Percentiles rank a stretch among this genome's conserved stretches.
phyloP scores from a whole-genome alignment of 2,329 filamentous ascomycete genomes.

The Colletotrichum siamense region DNA sequence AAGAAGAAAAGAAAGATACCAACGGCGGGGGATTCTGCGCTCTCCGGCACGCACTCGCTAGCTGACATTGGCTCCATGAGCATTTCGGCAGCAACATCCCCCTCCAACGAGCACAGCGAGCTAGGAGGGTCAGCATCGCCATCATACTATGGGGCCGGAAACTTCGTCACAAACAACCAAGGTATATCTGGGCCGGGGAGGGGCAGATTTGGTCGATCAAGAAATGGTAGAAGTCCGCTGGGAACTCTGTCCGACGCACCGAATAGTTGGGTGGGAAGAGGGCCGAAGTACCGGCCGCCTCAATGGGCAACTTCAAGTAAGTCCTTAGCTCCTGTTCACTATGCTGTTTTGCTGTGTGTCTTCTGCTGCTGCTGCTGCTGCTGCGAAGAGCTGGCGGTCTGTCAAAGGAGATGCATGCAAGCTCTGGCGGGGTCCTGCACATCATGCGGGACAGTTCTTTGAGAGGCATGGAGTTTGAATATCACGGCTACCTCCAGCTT shows the following conservation, averaged over 20 bases:
- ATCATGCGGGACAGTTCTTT: background rate
- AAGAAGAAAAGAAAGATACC: constrained; percentile 99
- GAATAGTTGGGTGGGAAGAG: constrained; percentile 59
- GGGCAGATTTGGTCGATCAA: constrained; percentile 77
- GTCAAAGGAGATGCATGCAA: background rate
- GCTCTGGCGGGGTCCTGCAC: background rate
- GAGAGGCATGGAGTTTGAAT: background rate
- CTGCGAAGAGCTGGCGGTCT: background rate
- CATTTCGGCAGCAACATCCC: constrained; percentile 35
- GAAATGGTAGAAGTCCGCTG: constrained; percentile 67
- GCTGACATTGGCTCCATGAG: constrained; percentile 35
- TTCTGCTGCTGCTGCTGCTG: background rate
- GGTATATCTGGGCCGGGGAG: constrained; percentile 82
- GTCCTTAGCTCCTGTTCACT: constrained; percentile 26
- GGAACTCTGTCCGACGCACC: constrained; percentile 65
- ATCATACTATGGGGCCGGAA: constrained; percentile 49
- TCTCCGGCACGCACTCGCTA: constrained; percentile 42
- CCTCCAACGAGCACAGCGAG: constrained; percentile 38
- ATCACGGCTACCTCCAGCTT: background rate
- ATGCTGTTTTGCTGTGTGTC: background rate
- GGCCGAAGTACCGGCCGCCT: constrained; percentile 49
- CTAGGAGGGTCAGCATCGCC: constrained; percentile 31
- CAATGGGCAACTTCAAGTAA: constrained; percentile 53
- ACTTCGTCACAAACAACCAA: constrained; percentile 52
- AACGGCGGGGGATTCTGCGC: constrained; percentile 72